These are phyloP conservation scores for Dothideomycetes sp. DNA, from an alignment of 2,329 filamentous ascomycete genomes.

Conservation along the genomic window DNA sequence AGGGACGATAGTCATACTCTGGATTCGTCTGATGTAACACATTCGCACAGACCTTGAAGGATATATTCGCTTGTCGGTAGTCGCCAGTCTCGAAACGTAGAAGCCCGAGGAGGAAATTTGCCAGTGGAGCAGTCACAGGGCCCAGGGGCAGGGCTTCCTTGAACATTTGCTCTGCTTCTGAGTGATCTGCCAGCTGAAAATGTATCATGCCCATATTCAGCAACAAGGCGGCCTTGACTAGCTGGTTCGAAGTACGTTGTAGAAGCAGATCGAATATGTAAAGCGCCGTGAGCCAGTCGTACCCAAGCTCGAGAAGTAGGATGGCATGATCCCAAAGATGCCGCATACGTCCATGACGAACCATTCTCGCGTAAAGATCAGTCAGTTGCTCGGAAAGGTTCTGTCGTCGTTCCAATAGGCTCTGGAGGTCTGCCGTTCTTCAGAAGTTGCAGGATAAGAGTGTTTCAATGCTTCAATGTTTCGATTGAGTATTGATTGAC, in stretches of 20 bases:
- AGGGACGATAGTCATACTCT: not conserved
- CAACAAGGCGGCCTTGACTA: slow-evolving; percentile 18
- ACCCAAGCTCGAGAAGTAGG: slow-evolving; percentile 22
- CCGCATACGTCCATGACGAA: slow-evolving; percentile 8
- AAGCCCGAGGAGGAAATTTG: slow-evolving; percentile 23
- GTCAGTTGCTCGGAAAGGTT: not conserved
- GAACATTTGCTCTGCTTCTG: slow-evolving; percentile 19
- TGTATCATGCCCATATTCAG: slow-evolving; percentile 25
- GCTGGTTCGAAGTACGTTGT: slow-evolving; percentile 13
- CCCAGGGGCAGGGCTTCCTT: slow-evolving; percentile 15
- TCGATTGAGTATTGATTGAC: too few relatives aligned
- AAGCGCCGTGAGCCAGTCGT: slow-evolving; percentile 25
- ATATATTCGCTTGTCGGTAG: slow-evolving; percentile 7
- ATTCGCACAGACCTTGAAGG: slow-evolving; percentile 9
- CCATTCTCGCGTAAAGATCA: too few relatives aligned
- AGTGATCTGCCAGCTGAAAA: slow-evolving; percentile 24
- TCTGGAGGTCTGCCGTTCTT: slow-evolving; percentile 8
- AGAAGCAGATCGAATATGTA: slow-evolving; percentile 21
- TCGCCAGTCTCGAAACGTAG: slow-evolving; percentile 20
- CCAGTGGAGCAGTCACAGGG: slow-evolving; percentile 9
- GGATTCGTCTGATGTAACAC: not conserved
- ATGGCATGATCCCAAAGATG: slow-evolving; percentile 28
- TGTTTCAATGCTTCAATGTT: not conserved
- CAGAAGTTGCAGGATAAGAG: not conserved
- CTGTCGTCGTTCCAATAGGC: slow-evolving; percentile 3